Conservation (phyloP, 2,329 filamentous ascomycete species). For the Ophiostoma sp. region DNA sequence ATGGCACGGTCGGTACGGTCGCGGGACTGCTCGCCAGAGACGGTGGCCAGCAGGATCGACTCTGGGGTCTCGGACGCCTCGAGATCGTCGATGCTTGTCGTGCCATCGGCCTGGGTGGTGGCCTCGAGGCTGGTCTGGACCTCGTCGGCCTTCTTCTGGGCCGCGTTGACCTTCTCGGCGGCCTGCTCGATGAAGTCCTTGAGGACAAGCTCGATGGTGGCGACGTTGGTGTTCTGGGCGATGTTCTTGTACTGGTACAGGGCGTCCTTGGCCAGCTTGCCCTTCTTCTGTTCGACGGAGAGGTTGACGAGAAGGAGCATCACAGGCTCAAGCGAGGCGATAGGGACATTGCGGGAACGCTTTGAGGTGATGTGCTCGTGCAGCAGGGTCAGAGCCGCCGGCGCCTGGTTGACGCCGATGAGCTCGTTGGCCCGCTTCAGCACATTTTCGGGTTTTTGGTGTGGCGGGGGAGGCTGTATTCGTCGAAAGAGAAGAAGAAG, state of each 20-base stretch:
- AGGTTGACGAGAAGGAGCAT: conserved; percentile 98
- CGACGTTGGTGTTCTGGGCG: conserved; percentile 97
- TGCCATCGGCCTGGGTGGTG: conserved; percentile 55
- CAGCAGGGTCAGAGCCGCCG: conserved; percentile 88
- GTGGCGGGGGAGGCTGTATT: conserved; percentile 81
- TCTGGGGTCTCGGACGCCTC: conserved; percentile 97
- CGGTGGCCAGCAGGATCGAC: conserved; percentile 94
- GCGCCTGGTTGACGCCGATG: conserved; percentile 92
- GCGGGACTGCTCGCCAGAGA: conserved; percentile 95
- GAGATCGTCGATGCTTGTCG: conserved; percentile 84
- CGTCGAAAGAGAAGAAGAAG: not conserved
- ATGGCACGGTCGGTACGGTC: conserved; percentile 97
- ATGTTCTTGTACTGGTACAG: conserved; percentile 99
- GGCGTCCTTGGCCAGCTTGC: conserved; percentile 97
- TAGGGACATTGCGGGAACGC: conserved; percentile 94
- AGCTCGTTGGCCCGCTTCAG: conserved; percentile 98
- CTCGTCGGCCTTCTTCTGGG: conserved; percentile 93
- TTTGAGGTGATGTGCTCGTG: conserved; percentile 99
- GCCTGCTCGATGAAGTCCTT: conserved; percentile 98
- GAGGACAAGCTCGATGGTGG: conserved; percentile 94
- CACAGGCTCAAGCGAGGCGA: conserved; percentile 92
- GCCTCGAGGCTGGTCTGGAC: conserved; percentile 86
- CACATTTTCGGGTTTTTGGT: conserved; percentile 98
- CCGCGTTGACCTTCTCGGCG: conserved; percentile 92
- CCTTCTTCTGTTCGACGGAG: conserved; percentile 95